phyloP scores from a whole-genome alignment of 768 basidiomycete species.

The Amyloporia xantha region DNA sequence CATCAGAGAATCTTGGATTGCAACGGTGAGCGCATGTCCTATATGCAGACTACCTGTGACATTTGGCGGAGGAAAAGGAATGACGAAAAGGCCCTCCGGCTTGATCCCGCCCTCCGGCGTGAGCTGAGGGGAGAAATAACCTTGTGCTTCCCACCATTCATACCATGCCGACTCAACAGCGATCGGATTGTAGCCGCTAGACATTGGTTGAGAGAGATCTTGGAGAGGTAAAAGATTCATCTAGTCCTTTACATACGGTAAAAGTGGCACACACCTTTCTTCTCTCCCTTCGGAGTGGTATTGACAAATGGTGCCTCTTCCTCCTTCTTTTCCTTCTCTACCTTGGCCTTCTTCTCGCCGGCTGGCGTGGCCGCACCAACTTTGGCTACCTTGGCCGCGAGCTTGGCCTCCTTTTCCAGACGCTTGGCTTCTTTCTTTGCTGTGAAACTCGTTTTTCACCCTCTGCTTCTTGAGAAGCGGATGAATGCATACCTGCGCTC shows the following conservation, averaged over 20 bases:
- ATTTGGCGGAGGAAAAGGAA: conserved; percentile 92
- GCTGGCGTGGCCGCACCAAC: conserved; percentile 36
- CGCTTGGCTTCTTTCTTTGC: conserved; percentile 80
- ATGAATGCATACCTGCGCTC: conserved; percentile 5
- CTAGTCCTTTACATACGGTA: not conserved
- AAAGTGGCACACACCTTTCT: conserved; percentile 62
- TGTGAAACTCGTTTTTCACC: not conserved
- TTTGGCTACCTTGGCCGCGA: conserved; percentile 55
- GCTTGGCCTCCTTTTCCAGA: conserved; percentile 71
- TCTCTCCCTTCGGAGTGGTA: conserved; percentile 82
- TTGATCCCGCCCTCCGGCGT: conserved; percentile 50
- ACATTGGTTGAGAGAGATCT: conserved; percentile 88
- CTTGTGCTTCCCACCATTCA: conserved; percentile 92
- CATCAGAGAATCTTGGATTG: conserved; percentile 84
- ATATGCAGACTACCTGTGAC: conserved; percentile 95
- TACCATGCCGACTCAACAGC: conserved; percentile 96
- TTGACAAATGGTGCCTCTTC: conserved; percentile 79
- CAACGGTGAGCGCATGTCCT: conserved; percentile 87
- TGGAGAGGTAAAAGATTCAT: not conserved
- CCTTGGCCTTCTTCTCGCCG: conserved; percentile 69
- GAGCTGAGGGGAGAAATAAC: conserved; percentile 79
- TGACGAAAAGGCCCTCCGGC: conserved; percentile 68
- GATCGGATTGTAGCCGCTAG: conserved; percentile 90
- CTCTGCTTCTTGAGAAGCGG: not conserved
- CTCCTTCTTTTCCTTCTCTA: conserved; percentile 66